Conservation (phyloP, 2,329 filamentous ascomycete species). For the Xylariaceae sp. region DNA sequence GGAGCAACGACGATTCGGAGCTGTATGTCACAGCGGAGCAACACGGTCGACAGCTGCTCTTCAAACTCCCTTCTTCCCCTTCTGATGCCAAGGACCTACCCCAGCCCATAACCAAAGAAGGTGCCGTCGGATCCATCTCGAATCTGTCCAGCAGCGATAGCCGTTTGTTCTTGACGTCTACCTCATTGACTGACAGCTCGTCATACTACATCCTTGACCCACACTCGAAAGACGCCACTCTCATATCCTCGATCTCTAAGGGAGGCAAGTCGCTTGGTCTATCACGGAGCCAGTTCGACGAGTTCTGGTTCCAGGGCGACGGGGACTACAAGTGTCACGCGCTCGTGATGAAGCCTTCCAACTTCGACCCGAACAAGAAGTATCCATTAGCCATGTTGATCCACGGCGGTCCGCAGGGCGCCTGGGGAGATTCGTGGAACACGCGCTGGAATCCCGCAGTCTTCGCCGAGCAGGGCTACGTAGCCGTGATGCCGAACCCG, state of each 20-base stretch:
- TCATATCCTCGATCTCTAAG: slow-evolving; percentile 60
- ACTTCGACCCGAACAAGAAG: slow-evolving; percentile 64
- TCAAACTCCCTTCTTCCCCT: slow-evolving; percentile 54
- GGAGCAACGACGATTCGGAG: slow-evolving; percentile 54
- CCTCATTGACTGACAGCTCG: slow-evolving; percentile 67
- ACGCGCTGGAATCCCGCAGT: slow-evolving; percentile 82
- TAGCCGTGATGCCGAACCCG: slow-evolving; percentile 76
- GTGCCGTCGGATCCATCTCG: slow-evolving; percentile 49
- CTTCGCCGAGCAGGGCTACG: slow-evolving; percentile 82
- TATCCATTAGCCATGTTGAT: slow-evolving; percentile 77
- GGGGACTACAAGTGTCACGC: slow-evolving; percentile 63
- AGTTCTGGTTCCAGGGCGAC: slow-evolving; percentile 65
- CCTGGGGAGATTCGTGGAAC: slow-evolving; percentile 65
- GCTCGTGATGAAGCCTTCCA: slow-evolving; percentile 59
- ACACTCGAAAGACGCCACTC: slow-evolving; percentile 31
- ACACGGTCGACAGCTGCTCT: slow-evolving; percentile 57
- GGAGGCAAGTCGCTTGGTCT: slow-evolving; percentile 63
- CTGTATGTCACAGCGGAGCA: slow-evolving; percentile 73
- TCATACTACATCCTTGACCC: slow-evolving; percentile 58
- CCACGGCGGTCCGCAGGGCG: slow-evolving; percentile 76
- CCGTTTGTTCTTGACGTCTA: slow-evolving; percentile 60
- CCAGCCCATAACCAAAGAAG: slow-evolving; percentile 45
- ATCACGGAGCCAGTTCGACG: slow-evolving; percentile 55
- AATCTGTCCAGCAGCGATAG: slow-evolving; percentile 43
- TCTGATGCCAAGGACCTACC: slow-evolving; percentile 45